These are phyloP conservation scores for Ogataea saltuana DNA, from an alignment of 805 yeast genomes.

Conservation along the genomic window DNA sequence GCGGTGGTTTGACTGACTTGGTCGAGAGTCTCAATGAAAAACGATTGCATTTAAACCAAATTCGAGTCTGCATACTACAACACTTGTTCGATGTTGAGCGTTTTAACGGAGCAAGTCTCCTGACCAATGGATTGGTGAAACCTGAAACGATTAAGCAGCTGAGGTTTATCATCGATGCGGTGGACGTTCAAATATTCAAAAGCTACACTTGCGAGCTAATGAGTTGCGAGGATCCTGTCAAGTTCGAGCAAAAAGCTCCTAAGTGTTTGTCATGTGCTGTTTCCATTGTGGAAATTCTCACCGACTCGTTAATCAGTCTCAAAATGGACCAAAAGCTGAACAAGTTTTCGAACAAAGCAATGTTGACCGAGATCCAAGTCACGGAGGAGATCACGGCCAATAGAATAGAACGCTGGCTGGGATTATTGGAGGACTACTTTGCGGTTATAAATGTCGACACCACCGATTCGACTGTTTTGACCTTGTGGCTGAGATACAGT, in stretches of 20 bases:
- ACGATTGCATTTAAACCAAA: constrained; percentile 30
- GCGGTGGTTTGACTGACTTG: constrained; percentile 20
- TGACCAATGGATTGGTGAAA: constrained; percentile 27
- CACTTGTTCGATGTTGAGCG: constrained; percentile 23
- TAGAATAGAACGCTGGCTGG: constrained; percentile 52
- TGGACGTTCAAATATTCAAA: constrained; percentile 28
- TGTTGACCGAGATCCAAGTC: constrained; percentile 35
- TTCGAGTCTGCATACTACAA: constrained; percentile 29
- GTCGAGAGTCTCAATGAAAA: constrained; percentile 21
- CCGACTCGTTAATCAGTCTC: constrained; percentile 42
- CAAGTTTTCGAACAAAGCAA: constrained; percentile 21
- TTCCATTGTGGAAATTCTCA: constrained; percentile 45
- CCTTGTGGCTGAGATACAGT: constrained; percentile 37
- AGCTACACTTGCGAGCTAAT: constrained; percentile 8
- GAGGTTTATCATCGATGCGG: constrained; percentile 29
- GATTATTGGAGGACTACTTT: constrained; percentile 35
- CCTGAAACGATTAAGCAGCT: constrained; percentile 23
- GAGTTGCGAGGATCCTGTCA: not conserved
- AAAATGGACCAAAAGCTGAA: constrained; percentile 27
- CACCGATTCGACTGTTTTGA: constrained; percentile 4
- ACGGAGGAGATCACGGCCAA: constrained; percentile 41
- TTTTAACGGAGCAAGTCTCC: constrained; percentile 22
- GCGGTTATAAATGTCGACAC: constrained; percentile 4
- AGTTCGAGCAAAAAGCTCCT: not conserved
- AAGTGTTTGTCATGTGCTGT: constrained; percentile 27